phyloP scores from a whole-genome alignment of 2,329 filamentous ascomycete species.

The Calonectria pseudoturangicola region DNA sequence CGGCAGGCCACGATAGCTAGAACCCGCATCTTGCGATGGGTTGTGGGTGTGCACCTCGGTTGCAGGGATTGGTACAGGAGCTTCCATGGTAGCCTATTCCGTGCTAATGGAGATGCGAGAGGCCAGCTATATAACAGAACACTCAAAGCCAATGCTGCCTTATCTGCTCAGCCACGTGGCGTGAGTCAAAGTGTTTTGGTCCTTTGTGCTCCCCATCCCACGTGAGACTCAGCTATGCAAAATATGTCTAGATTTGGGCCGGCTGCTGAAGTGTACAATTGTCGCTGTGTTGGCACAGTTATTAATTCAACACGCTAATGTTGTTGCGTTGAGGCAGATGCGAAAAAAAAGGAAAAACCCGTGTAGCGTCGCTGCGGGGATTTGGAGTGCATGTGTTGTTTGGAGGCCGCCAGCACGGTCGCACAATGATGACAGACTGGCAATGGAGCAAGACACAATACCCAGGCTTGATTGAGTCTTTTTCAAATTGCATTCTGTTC shows the following conservation, averaged over 20 bases:
- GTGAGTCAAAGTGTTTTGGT: background rate
- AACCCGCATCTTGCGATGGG: background rate
- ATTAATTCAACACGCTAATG: background rate
- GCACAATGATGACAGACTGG: background rate
- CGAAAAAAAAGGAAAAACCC: background rate
- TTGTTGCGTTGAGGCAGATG: background rate
- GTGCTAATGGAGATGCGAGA: background rate
- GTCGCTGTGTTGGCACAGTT: background rate
- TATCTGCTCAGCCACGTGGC: background rate
- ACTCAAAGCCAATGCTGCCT: no score
- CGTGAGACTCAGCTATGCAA: background rate
- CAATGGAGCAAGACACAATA: background rate
- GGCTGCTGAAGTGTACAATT: background rate
- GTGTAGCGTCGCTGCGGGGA: background rate
- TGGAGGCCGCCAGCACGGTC: background rate
- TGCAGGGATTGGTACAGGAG: background rate
- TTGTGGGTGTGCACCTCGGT: slow-evolving; percentile 9
- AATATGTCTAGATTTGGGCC: background rate
- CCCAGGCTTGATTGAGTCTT: background rate
- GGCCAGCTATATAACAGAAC: no score
- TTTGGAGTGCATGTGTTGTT: background rate
- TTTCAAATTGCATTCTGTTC: background rate
- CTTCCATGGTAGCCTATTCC: background rate
- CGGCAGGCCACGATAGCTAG: background rate
- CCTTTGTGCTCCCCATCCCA: no score